These are phyloP conservation scores for Alternaria brassicicola DNA, from an alignment of 2,329 filamentous ascomycete genomes.

Conservation along the genomic window DNA sequence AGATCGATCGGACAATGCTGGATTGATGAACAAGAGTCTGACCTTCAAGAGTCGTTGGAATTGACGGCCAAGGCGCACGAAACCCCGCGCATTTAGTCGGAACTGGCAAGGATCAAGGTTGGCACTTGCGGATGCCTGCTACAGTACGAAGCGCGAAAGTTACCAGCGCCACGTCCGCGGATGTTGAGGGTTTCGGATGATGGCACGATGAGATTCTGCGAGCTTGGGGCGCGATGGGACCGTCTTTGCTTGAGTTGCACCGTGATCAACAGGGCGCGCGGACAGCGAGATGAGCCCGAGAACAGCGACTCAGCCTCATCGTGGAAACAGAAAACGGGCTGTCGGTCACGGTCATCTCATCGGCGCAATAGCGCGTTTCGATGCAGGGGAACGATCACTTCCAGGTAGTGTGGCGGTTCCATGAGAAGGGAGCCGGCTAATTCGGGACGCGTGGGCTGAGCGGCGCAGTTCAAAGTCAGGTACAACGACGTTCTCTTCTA, in stretches of 20 bases:
- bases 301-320: neutral
- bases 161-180: slow-evolving; percentile 9
- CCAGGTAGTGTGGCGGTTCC: slow-evolving; percentile 3
- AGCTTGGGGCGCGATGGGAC: slow-evolving; percentile 3
- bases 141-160: slow-evolving; percentile 3
- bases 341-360: neutral
- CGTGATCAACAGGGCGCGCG: slow-evolving; percentile 2
- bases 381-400: slow-evolving; percentile 7
- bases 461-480: neutral
- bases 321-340: neutral
- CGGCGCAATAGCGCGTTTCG: slow-evolving; percentile 3
- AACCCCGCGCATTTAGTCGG: slow-evolving; percentile 1
- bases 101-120: slow-evolving; percentile 12
- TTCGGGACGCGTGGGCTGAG: neutral
- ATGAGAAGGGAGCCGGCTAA: neutral
- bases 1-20: slow-evolving; percentile 4
- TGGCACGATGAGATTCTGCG: slow-evolving; percentile 8
- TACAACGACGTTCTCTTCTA: neutral
- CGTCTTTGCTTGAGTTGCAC: neutral
- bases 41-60: slow-evolving; percentile 2
- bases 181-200: slow-evolving; percentile 2
- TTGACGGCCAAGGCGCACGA: slow-evolving; percentile 6
- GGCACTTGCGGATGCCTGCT: slow-evolving; percentile 15
- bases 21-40: slow-evolving; percentile 6
- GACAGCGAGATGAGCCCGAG: neutral